Evolutionary conservation across 139 green algal genomes (phyloP), one percentile per base, ranked within the genome.

Genomic region (Diplosphaera chodatii): DNA sequence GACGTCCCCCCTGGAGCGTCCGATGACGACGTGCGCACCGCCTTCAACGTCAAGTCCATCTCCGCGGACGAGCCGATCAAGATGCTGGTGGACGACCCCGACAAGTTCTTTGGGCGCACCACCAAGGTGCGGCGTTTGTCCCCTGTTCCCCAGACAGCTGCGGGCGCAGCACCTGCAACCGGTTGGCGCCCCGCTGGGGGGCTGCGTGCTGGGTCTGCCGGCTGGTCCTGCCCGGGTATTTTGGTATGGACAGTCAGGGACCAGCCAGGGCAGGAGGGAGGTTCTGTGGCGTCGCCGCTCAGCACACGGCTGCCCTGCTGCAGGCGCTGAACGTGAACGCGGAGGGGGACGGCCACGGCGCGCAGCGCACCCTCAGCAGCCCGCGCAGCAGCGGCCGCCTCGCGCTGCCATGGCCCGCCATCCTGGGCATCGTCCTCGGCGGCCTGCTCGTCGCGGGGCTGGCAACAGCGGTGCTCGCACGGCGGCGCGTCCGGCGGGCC

Each of bases 21-120:
- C 56, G 68, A 74, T 16, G 72, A 83, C 21, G 83, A 87, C 31
- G 79, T 88, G 10, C 55, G 64, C 18, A 67, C 72, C 0, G 82
- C 78, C 1, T 64, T 88, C 40, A 79, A 85, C 16, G 75, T 88
- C 27, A 72, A 81, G 55, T 79, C 72, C 8, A 68, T 88, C 27
- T 80, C 68, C 27, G 83, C 83, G 1, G 83, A 88, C 65, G 71
- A 78, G 13, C 69, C 81, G 33, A 83, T 88, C 28, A 75, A 69
- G 31, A 72, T 87, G 70, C 78, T 88, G 40, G 68, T 70, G 18
- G 25, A 74, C 18, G 71, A 87, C 64, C 81, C 83, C 30, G 83
- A 88, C 77, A 72, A 75, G 16, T 88, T 88, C 72, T 85, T 88
- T 64, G 78, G 75, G 25, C 79, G 83, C 30, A 88, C 83, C 10